Conservation (phyloP, 306 rosid species). For the Pyrus betulifolia region DNA sequence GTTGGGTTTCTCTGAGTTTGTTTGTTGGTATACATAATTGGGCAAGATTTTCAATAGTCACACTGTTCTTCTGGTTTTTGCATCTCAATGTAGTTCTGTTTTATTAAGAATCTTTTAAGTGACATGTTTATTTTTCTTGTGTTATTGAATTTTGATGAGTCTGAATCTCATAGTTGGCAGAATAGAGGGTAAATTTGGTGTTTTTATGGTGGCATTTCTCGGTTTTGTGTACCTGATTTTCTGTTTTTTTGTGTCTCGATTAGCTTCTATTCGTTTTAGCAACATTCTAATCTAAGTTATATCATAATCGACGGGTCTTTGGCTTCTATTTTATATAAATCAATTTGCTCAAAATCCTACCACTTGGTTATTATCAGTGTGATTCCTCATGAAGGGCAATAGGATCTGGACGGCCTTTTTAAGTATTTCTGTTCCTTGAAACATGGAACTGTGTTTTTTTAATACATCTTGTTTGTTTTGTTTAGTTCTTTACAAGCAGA, state of each 20-base stretch:
- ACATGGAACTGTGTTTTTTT: slow-evolving; percentile 24
- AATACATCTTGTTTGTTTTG: slow-evolving; percentile 11
- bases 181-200: background rate
- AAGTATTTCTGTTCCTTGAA: slow-evolving; percentile 41
- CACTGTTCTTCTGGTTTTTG: background rate
- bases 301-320: background rate
- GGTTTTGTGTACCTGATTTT: background rate
- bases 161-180: background rate
- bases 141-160: background rate
- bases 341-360: slow-evolving; percentile 14
- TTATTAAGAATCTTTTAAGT: background rate
- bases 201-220: no score
- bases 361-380: slow-evolving; percentile 32
- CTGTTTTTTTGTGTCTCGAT: slow-evolving; percentile 10
- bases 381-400: slow-evolving; percentile 27
- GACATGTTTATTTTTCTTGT: background rate
- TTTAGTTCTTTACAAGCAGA: slow-evolving; percentile 10
- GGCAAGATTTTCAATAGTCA: background rate
- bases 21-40: background rate
- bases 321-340: background rate
- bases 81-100: background rate
- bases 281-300: no score
- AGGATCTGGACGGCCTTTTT: slow-evolving; percentile 29
- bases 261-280: slow-evolving; percentile 11
- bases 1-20: background rate